These are phyloP conservation scores for Camelina sativa DNA, from an alignment of 345 rosid species.

Conservation along the genomic window DNA sequence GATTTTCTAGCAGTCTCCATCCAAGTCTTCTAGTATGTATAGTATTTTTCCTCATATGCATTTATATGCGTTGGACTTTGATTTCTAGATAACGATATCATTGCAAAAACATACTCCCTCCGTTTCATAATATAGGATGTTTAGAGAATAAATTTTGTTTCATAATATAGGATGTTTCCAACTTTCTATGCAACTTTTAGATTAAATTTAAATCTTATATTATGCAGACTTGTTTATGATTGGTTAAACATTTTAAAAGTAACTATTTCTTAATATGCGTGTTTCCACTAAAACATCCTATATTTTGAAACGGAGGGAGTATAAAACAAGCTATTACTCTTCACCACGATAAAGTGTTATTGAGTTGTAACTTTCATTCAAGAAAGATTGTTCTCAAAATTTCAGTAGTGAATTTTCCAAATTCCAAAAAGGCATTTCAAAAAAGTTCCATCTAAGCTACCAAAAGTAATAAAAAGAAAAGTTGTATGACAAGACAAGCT, in stretches of 20 bases:
- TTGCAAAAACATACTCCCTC: neutral
- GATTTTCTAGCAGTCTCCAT: neutral
- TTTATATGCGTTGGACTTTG: neutral
- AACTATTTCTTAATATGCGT: no score
- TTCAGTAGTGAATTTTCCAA: slow-evolving; percentile 9
- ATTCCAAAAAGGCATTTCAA: neutral
- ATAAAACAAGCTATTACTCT: neutral
- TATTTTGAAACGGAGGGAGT: no score
- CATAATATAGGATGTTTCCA: no score
- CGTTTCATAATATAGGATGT: no score
- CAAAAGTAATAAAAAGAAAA: neutral
- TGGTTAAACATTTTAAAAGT: no score
- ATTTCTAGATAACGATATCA: neutral
- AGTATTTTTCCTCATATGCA: neutral
- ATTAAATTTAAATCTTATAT: no score
- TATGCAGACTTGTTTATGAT: no score
- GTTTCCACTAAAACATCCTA: no score
- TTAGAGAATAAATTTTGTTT: no score
- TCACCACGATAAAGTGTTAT: neutral
- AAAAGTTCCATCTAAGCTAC: slow-evolving; percentile 30
- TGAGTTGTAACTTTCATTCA: neutral
- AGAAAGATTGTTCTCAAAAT: neutral
- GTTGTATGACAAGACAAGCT: slow-evolving; percentile 8
- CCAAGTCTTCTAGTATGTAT: neutral
- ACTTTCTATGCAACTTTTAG: no score